Evolutionary conservation across 768 basidiomycete genomes (phyloP), one percentile per base, ranked within the genome.

Genomic region (Boletus insuetus): DNA sequence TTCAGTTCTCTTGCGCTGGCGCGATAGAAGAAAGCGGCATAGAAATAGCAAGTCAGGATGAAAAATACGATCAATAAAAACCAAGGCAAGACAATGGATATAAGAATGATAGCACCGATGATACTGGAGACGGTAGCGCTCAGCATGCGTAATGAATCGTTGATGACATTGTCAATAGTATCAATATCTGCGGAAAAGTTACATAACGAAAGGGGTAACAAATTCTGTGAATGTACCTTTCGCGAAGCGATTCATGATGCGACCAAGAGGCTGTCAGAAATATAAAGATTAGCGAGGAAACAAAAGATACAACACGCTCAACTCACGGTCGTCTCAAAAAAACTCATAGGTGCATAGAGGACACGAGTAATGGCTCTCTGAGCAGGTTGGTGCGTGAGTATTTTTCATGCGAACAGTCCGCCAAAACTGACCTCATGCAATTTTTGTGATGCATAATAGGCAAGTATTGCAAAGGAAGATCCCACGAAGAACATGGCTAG

Each of bases 241-340:
- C 1, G 90, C 85, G 68, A 97, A 92, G 16, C 92, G 83, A 69
- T 94, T 94, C 82, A 93, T 87, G 58, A 97, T 90, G 12, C 91
- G 83, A 16, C 94, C 94, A 20, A 91, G 77, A 7, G 90, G 91
- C 79, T 86, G 61, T 64, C 55, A 43, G 58, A 24, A 31, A 53
- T 53, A 58, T 51, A 19, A 51, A 37, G 22, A 41, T 53, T 26
- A 24, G 8, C 13, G 3, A 40, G 14, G 29, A 3, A 12, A 17
- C n/a, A 17, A 22, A 31, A 13, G 13, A 43, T 26, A n/a, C 10
- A 24, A 38, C 42, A 32, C 2, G 42, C 32, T 39, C 41, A 17
- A 64, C 76, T 62, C 63, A 86, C 85, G 6, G 89, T 91, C 2
- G 86, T 93, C 65, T 95, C 94, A 65, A 93, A 95, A 75, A 93